Evolutionary conservation across 2,329 filamentous ascomycete species (phyloP), one percentile per base, ranked within the genome.

Genomic region (Bipolaris oryzae): DNA sequence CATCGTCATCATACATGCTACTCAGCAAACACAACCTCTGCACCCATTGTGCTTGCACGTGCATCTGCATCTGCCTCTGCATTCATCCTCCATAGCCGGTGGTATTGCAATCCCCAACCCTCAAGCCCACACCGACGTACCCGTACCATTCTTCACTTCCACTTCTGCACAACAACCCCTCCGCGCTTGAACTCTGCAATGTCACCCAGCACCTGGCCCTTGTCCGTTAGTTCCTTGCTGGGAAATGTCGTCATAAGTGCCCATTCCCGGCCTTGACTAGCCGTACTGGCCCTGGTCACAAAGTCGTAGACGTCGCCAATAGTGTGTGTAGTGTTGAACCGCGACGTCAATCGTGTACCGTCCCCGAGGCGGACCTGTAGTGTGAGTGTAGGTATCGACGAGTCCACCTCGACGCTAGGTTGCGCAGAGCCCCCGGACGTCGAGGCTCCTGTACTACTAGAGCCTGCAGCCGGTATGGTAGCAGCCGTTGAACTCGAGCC

Each of bases 241-340:
- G 91, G 91, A 75, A 95, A 95, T 0, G 90, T 94, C 0, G 91
- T 95, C 62, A 89, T 89, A 41, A 96, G 79, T 2, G 91, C 88
- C 82, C 89, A 95, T 3, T 82, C 67, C n/a, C 90, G 83, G 37
- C 76, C 71, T 28, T 79, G 78, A 47, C 84, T 83, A 6, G 82
- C 82, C 0, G 86, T 74, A 23, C 84, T 87, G 0, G 89, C 84
- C n/a, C 83, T 81, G 56, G 85, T 79, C 58, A 94, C 85, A 67
- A 94, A 94, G 7, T 82, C 80, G 74, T 95, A 94, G 7, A 96
- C 83, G 63, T 94, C 89, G 15, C 86, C 88, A 44, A 96, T 78
- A 0, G 90, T 95, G 66, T 92, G 88, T 0, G 84, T 88, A 0
- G 88, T 87, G 78, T 95, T 95, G 79, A 96, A 96, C 7, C 90